Evolutionary conservation across 1,139 yeast species (phyloP).

Genomic region (Citeromyces hawaiiensis): DNA sequence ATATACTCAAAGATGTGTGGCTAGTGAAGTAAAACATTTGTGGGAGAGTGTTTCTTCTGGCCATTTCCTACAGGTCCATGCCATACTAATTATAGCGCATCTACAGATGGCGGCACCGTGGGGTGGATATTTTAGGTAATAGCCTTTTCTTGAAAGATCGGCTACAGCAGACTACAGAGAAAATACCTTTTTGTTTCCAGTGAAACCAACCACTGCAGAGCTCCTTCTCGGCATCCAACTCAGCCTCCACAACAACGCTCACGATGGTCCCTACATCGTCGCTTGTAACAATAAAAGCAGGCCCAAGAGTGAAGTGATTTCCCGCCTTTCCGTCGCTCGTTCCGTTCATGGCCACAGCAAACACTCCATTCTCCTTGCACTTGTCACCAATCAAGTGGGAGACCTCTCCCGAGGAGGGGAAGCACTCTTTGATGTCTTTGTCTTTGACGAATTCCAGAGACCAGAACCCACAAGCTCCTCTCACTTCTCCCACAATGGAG

Average conservation of each 20-base stretch:
- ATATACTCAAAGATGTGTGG: no score
- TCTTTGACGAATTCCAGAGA: slow-evolving; percentile 41
- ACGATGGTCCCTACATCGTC: slow-evolving; percentile 32
- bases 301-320: slow-evolving; percentile 37
- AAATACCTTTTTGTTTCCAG: no score
- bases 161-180: no score
- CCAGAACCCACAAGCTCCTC: slow-evolving; percentile 55
- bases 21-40: no score
- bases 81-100: no score
- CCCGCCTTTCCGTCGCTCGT: slow-evolving; percentile 28
- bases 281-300: slow-evolving; percentile 31
- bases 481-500: slow-evolving; percentile 38
- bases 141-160: no score
- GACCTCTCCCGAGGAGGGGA: slow-evolving; percentile 19
- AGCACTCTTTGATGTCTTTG: slow-evolving; percentile 33
- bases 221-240: slow-evolving; percentile 11
- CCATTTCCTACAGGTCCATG: no score
- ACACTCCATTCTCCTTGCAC: slow-evolving; percentile 28
- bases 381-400: slow-evolving; percentile 20
- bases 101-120: no score
- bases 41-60: no score
- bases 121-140: no score
- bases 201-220: no score
- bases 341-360: slow-evolving; percentile 30
- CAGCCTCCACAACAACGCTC: slow-evolving; percentile 13